Evolutionary conservation across 495 filamentous ascomycete species (phyloP).

Genomic region (Hypoxylon fuscum): DNA sequence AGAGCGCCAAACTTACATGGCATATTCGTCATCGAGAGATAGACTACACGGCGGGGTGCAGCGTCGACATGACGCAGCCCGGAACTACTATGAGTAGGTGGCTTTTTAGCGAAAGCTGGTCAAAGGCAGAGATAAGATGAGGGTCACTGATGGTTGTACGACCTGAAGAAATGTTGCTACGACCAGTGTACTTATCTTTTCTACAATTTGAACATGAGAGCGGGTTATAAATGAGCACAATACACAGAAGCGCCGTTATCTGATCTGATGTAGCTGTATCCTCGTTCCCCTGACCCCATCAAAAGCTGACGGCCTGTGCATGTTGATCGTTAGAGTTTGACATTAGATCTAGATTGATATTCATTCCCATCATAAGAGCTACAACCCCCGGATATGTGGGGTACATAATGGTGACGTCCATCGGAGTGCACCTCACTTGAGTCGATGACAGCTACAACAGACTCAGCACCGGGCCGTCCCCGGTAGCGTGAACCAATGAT

Average conservation of each 20-base stretch:
- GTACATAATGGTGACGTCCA: constrained; percentile 9
- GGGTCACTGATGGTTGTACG: too few species aligned
- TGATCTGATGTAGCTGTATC: too few species aligned
- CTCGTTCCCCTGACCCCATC: background rate
- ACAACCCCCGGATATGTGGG: too few species aligned
- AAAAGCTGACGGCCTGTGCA: background rate
- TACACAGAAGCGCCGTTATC: too few species aligned
- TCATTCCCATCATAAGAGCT: background rate
- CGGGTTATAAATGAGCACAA: too few species aligned
- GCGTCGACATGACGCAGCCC: background rate
- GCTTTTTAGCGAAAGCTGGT: too few species aligned
- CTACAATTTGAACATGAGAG: too few species aligned
- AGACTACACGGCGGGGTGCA: background rate
- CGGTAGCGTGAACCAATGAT: background rate
- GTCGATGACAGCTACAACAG: constrained; percentile 1
- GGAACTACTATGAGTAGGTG: background rate
- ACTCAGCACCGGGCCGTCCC: background rate
- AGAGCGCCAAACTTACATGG: background rate
- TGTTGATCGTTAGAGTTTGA: background rate
- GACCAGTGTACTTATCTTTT: too few species aligned
- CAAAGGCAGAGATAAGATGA: too few species aligned
- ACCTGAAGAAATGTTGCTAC: too few species aligned
- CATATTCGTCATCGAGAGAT: constrained; percentile 11
- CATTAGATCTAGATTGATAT: background rate
- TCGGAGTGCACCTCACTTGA: background rate